Base-by-base conservation (phyloP, 495 filamentous ascomycete genomes). In the Penicillium paradoxum region DNA sequence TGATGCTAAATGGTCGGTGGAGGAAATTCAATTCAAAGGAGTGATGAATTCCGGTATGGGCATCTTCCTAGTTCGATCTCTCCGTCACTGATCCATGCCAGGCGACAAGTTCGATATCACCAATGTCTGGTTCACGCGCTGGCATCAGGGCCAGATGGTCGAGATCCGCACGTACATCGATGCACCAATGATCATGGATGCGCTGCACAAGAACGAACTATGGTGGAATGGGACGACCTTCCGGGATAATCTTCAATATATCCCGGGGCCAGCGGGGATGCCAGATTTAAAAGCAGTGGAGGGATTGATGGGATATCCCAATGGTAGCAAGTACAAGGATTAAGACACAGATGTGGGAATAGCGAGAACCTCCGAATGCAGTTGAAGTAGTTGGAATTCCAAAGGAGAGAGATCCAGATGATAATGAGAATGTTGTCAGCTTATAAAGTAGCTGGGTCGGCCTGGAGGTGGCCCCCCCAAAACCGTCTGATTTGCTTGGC, bases 61-160 rank as follows among this genome's bases (percentile, higher is more conserved):
- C 42, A 41, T 38, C 32, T 19, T 39, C 32, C 29, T 18, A 21
- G 10, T 18, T 42, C 32, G 21, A 44, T 15, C 32, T 10, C 41
- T 29, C 24, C 19, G 25, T 40, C 14, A 27, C 38, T 49, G 29
- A 45, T 44, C 21, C 21, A 15, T 32, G 30, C 52, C 25, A 70
- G 67, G 67, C 1, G 62, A 67, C 8, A 34, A 45, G 6, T 72
- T 70, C 30, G 67, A 69, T 14, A 62, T 71, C 33, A 55, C 69
- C 38, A 72, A 71, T 53, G 68, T 71, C 9, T 72, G 67, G 69
- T 60, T 71, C 19, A 72, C 69, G n/a, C 52, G 62, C 25, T 72
- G 69, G 69, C 13, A 67, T 41, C 38, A 50, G 3, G 54, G 56
- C 10, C 69, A 71, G 36, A 71, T 72, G 64, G 67, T 68, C 15